A percentile compares a stretch with the other conserved stretches of the same genome.
phyloP scores from a whole-genome alignment of 306 rosid species.

The Urtica urens region DNA sequence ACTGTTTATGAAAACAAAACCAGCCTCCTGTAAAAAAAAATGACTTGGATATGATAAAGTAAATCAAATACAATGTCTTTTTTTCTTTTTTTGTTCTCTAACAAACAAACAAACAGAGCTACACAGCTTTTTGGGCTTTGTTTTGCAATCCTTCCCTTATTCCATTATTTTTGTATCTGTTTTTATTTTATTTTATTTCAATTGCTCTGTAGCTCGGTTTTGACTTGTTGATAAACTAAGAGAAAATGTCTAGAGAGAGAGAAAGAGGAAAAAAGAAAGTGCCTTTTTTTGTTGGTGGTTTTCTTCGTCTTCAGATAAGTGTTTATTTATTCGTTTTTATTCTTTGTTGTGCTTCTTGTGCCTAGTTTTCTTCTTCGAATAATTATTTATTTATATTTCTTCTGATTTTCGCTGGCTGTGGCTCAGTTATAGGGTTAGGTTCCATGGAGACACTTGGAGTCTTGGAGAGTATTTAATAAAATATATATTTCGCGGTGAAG shows the following conservation, averaged over 20 bases:
- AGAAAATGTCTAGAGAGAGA: background rate
- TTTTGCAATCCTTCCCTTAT: too few species aligned
- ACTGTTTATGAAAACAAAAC: slow-evolving; percentile 14
- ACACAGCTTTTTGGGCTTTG: background rate
- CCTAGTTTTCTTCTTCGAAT: too few species aligned
- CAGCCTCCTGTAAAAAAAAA: background rate
- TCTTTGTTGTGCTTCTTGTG: too few species aligned
- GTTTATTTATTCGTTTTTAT: background rate
- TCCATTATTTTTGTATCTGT: background rate
- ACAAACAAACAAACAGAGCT: background rate
- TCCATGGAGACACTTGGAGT: too few species aligned
- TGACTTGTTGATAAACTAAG: slow-evolving; percentile 23
- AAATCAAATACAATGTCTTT: background rate
- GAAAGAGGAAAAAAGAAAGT: background rate
- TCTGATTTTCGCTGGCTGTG: too few species aligned
- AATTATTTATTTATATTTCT: too few species aligned
- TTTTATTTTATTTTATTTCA: background rate
- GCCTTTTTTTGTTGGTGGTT: background rate
- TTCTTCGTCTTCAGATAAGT: background rate
- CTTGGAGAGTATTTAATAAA: too few species aligned
- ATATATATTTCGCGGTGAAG: too few species aligned
- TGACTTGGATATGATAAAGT: background rate
- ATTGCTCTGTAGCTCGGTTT: slow-evolving; percentile 13
- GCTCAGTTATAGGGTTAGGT: too few species aligned
- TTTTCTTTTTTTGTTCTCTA: background rate